These are phyloP conservation scores for Lodderomyces margitis DNA, from an alignment of 1,139 yeast species.

Conservation along the genomic window DNA sequence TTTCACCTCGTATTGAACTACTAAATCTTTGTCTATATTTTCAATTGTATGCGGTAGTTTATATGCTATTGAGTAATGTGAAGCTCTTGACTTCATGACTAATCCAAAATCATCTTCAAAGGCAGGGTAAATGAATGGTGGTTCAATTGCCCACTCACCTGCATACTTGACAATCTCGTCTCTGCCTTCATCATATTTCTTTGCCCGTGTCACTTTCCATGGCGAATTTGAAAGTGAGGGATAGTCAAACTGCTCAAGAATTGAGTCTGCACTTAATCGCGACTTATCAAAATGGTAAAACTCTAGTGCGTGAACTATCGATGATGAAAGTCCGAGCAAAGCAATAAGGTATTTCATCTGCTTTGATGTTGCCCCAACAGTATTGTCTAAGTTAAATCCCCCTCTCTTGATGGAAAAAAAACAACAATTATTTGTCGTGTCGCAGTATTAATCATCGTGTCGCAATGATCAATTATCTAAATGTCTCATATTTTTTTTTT, in stretches of 20 bases:
- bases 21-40: slow-evolving; percentile 61
- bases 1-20: slow-evolving; percentile 86
- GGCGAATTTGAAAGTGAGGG: slow-evolving; percentile 37
- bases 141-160: slow-evolving; percentile 75
- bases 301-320: slow-evolving; percentile 1
- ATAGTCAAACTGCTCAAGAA: slow-evolving; percentile 68
- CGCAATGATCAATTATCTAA: no score
- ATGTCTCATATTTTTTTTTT: no score
- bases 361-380: neutral
- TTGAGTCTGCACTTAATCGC: slow-evolving; percentile 37
- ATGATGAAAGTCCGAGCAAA: neutral
- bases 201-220: slow-evolving; percentile 67
- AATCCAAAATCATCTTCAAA: slow-evolving; percentile 66
- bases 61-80: slow-evolving; percentile 76
- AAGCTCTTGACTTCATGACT: slow-evolving; percentile 71
- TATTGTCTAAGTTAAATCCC: no score
- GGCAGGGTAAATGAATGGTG: slow-evolving; percentile 52
- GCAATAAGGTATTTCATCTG: neutral
- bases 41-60: slow-evolving; percentile 54
- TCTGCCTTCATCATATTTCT: slow-evolving; percentile 43
- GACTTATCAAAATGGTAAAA: slow-evolving; percentile 32
- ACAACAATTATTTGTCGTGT: no score
- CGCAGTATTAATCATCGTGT: no score
- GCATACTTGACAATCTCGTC: slow-evolving; percentile 43
- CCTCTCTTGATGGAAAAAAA: no score